These are phyloP conservation scores for Rhodotorula sp. DNA, from an alignment of 1,284 basidiomycete genomes.

Conservation along the genomic window DNA sequence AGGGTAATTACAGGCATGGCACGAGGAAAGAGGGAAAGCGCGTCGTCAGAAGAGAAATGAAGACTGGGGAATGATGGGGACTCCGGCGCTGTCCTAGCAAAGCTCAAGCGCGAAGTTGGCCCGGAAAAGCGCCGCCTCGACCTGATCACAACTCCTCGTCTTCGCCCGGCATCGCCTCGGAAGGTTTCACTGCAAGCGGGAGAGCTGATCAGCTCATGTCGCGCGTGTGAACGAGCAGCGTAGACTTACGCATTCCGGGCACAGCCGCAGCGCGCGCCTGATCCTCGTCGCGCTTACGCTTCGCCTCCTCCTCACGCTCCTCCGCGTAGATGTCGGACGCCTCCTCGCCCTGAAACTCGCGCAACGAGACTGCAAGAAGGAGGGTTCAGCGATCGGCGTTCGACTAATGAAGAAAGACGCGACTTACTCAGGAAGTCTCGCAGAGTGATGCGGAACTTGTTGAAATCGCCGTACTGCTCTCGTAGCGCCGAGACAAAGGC, in stretches of 20 bases:
- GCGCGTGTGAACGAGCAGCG: no score
- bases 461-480: conserved; percentile 83
- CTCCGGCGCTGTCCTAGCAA: no score
- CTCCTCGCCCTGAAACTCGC: conserved; percentile 69
- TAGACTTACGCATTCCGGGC: conserved; percentile 70
- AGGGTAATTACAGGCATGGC: no score
- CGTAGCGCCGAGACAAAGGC: conserved; percentile 76
- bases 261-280: conserved; percentile 86
- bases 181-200: conserved; percentile 9
- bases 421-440: conserved; percentile 59
- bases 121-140: no score
- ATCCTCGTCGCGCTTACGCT: conserved; percentile 80
- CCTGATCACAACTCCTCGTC: conserved; percentile 22
- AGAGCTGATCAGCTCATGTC: background rate
- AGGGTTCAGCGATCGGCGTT: no score
- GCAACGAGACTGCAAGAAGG: conserved; percentile 63
- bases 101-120: no score
- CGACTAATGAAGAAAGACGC: no score
- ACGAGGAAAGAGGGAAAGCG: no score
- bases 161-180: conserved; percentile 23
- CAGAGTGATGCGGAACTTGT: conserved; percentile 89
- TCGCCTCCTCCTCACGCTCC: conserved; percentile 83
- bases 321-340: conserved; percentile 85
- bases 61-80: no score
- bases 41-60: no score